These are phyloP conservation scores for Microsporum ferrugineum DNA, from an alignment of 2,329 filamentous ascomycete species.

Conservation along the genomic window DNA sequence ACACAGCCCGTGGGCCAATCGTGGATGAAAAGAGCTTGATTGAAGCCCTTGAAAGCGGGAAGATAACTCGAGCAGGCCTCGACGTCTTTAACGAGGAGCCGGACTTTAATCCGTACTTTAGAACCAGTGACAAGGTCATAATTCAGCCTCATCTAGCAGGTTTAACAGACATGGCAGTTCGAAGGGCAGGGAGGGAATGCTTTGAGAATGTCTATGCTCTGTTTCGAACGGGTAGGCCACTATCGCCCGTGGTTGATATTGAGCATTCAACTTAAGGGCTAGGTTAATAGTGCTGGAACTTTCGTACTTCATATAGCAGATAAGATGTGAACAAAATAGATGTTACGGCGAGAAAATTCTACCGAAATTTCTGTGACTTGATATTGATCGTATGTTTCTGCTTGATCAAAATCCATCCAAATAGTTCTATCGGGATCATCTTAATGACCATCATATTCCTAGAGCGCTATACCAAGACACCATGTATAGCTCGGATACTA, in stretches of 20 bases:
- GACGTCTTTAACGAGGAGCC: constrained; percentile 41
- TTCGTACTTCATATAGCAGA: too few species aligned
- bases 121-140: constrained; percentile 31
- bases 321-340: too few species aligned
- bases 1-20: constrained; percentile 42
- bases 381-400: too few species aligned
- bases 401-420: too few species aligned
- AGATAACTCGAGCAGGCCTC: constrained; percentile 38
- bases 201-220: constrained; percentile 37
- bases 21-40: constrained; percentile 42
- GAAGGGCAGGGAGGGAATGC: constrained; percentile 34
- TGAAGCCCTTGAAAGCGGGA: constrained; percentile 37
- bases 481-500: too few species aligned
- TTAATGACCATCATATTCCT: too few species aligned
- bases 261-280: neutral
- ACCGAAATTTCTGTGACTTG: too few species aligned
- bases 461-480: too few species aligned
- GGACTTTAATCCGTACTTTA: constrained; percentile 31
- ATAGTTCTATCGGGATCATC: too few species aligned
- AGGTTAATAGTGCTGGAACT: neutral
- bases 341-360: too few species aligned
- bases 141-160: constrained; percentile 39
- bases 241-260: constrained; percentile 26
- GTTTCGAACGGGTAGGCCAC: constrained; percentile 30
- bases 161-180: constrained; percentile 33